Conservation (phyloP, 2,329 filamentous ascomycete species). For the Xylariales sp. region DNA sequence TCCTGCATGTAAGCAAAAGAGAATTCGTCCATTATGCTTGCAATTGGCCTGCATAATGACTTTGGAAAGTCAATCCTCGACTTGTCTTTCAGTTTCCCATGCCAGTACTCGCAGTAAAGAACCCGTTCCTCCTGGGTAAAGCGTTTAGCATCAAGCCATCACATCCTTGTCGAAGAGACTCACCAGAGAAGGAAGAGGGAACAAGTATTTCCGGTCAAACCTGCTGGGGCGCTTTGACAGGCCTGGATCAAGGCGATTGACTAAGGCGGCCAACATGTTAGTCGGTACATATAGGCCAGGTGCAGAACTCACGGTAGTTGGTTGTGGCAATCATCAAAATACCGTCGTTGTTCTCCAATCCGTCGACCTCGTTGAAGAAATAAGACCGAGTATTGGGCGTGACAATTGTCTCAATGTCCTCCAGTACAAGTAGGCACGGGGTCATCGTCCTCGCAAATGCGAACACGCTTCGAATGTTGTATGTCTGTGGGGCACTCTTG, state of each 20-base stretch:
- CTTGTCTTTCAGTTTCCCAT: conserved; percentile 47
- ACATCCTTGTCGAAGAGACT: conserved; percentile 9
- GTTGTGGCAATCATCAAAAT: conserved; percentile 63
- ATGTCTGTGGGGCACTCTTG: conserved; percentile 50
- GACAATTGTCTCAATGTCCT: conserved; percentile 64
- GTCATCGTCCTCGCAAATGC: conserved; percentile 52
- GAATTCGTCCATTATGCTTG: conserved; percentile 54
- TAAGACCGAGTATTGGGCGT: conserved; percentile 54
- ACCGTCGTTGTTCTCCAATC: conserved; percentile 61
- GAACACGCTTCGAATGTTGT: conserved; percentile 46
- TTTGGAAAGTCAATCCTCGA: conserved; percentile 54
- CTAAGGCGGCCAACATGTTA: background rate
- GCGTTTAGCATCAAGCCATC: conserved; percentile 15
- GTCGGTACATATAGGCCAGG: background rate
- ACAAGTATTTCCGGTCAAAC: conserved; percentile 62
- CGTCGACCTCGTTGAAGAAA: conserved; percentile 68
- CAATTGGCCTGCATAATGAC: conserved; percentile 48
- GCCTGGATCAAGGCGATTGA: conserved; percentile 60
- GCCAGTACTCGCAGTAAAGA: conserved; percentile 59
- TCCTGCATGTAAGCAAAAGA: conserved; percentile 65
- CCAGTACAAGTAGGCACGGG: conserved; percentile 65
- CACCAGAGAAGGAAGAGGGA: conserved; percentile 31
- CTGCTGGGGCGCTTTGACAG: conserved; percentile 58
- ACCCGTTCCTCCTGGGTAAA: conserved; percentile 46
- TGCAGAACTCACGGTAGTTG: conserved; percentile 37